phyloP scores from a whole-genome alignment of 2,329 filamentous ascomycete genomes.

The Leptographium flavum region DNA sequence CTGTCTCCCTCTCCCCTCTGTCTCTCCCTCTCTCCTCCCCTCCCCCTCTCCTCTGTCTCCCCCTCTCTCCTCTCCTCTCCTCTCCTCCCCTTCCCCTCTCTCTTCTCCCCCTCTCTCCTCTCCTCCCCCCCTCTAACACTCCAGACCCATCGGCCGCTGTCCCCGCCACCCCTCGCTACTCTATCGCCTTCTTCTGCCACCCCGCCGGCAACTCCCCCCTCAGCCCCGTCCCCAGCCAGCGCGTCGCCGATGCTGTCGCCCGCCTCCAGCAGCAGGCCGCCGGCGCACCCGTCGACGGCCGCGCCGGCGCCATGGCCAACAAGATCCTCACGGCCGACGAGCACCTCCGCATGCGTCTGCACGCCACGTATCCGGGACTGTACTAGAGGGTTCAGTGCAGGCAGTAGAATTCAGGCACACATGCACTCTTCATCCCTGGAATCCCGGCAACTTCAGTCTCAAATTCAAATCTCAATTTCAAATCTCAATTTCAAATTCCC shows the following conservation, averaged over 20 bases:
- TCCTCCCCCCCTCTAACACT: too few relatives aligned
- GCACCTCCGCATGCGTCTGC: slow-evolving; percentile 47
- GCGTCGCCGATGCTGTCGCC: slow-evolving; percentile 29
- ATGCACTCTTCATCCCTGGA: too few relatives aligned
- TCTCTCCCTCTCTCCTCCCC: too few relatives aligned
- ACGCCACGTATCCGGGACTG: slow-evolving; percentile 41
- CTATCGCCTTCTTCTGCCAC: slow-evolving; percentile 56
- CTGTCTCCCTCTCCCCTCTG: too few relatives aligned
- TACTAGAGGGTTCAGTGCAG: too few relatives aligned
- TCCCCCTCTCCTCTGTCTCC: too few relatives aligned
- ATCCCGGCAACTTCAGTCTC: background rate
- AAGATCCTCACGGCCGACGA: slow-evolving; percentile 49
- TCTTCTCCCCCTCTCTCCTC: too few relatives aligned
- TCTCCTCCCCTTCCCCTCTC: too few relatives aligned
- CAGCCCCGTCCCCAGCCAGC: slow-evolving; percentile 44
- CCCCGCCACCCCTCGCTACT: slow-evolving; percentile 37
- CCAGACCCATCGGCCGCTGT: slow-evolving; percentile 23
- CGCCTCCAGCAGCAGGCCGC: slow-evolving; percentile 5
- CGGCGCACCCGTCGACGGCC: background rate
- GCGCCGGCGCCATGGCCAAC: slow-evolving; percentile 9
- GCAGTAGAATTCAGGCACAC: too few relatives aligned
- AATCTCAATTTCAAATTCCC: background rate
- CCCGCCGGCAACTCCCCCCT: slow-evolving; percentile 39
- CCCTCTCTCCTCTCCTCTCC: too few relatives aligned
- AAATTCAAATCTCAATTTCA: background rate